Conservation (phyloP, 768 basidiomycete species). For the Heimioporus sp. region DNA sequence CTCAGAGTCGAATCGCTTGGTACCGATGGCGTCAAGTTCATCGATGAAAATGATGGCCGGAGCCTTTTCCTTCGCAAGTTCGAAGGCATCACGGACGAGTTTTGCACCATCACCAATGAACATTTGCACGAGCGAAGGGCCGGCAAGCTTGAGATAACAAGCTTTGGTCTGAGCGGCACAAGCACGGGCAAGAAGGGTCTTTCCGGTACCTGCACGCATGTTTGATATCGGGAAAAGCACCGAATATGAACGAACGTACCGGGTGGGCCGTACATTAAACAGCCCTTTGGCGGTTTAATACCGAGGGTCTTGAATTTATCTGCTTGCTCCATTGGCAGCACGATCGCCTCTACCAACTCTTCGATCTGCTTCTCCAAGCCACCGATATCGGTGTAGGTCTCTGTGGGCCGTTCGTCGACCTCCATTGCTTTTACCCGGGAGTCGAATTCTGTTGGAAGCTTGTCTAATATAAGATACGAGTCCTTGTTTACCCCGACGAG, state of each 20-base stretch:
- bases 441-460: slow-evolving; percentile 94
- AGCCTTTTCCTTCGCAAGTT: slow-evolving; percentile 96
- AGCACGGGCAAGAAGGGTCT: slow-evolving; percentile 95
- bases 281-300: slow-evolving; percentile 96
- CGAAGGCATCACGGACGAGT: slow-evolving; percentile 97
- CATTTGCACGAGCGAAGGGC: slow-evolving; percentile 98
- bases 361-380: slow-evolving; percentile 99
- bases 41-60: slow-evolving; percentile 99
- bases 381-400: slow-evolving; percentile 96
- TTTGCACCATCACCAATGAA: slow-evolving; percentile 99
- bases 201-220: slow-evolving; percentile 72
- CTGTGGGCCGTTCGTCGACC: slow-evolving; percentile 96
- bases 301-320: slow-evolving; percentile 99
- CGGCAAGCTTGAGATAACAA: slow-evolving; percentile 96
- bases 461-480: slow-evolving; percentile 95
- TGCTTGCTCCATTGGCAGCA: slow-evolving; percentile 96
- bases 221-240: background rate
- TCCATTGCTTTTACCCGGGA: slow-evolving; percentile 99
- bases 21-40: slow-evolving; percentile 97
- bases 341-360: slow-evolving; percentile 96
- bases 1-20: slow-evolving; percentile 97
- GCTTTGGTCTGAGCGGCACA: slow-evolving; percentile 98
- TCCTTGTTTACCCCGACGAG: slow-evolving; percentile 99
- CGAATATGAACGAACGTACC: slow-evolving; percentile 45
- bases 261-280: slow-evolving; percentile 98